Evolutionary conservation across 129 eudicot species (phyloP).

Genomic region (Rutidosis leptorrhynchoides): DNA sequence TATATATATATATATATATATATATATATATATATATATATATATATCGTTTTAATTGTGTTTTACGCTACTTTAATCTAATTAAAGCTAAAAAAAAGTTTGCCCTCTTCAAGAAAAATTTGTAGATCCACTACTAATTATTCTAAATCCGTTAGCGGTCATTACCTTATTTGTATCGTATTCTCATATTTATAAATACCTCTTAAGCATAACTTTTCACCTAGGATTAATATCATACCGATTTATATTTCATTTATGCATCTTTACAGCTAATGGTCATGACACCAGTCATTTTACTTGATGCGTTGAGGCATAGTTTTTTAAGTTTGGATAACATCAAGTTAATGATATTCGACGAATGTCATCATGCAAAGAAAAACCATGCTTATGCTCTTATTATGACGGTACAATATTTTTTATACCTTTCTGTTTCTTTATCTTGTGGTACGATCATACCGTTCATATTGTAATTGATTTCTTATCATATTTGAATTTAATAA

Average conservation of each 20-base stretch:
- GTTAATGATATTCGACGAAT: constrained; percentile 85
- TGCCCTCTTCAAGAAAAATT: too few relatives aligned
- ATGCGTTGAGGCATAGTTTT: constrained; percentile 72
- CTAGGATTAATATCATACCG: not conserved
- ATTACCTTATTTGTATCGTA: too few relatives aligned
- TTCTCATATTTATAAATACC: too few relatives aligned
- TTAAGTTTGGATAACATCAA: constrained; percentile 53
- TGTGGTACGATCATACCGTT: not conserved
- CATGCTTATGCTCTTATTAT: constrained; percentile 77
- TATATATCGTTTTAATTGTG: too few relatives aligned
- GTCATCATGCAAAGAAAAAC: constrained; percentile 84
- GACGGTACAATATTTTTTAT: constrained; percentile 54
- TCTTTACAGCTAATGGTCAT: constrained; percentile 73
- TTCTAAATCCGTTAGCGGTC: too few relatives aligned
- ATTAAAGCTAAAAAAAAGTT: too few relatives aligned
- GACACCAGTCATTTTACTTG: constrained; percentile 68
- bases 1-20: too few relatives aligned
- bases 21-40: too few relatives aligned
- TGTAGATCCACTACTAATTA: too few relatives aligned
- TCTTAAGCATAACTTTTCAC: too few relatives aligned
- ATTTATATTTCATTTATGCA: not conserved
- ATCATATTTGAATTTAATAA: constrained; percentile 1
- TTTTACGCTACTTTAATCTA: too few relatives aligned
- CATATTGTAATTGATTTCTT: not conserved
- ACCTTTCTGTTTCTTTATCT: not conserved